Evolutionary conservation across 257 asterid genomes (phyloP), one percentile per base, ranked within the genome.

Genomic region (Sherardia arvensis): DNA sequence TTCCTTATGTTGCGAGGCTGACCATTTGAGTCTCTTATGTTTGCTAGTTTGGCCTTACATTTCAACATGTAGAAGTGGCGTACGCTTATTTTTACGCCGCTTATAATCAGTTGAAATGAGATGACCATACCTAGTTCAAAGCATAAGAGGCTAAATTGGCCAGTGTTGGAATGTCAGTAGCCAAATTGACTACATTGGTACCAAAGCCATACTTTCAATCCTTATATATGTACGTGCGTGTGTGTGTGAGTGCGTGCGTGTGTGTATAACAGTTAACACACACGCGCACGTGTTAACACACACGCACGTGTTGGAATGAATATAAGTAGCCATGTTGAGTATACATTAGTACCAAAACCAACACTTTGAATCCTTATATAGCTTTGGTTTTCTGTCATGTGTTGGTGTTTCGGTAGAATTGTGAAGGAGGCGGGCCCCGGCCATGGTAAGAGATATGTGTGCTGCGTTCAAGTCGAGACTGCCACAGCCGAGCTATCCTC

Each of bases 391-490:
- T 47, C 59, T 4, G 58, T 40, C 21, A 59, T 38, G 49, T 14
- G 68, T 25, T 74, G 29, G 64, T 22, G 33, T 53, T 59, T 53
- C 43, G 78, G 78, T 83, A 92, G 97, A 68, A 66, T 81, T 45
- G 77, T 72, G 53, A 77, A 71, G 26, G 84, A 79, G 71, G 69
- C 49, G 3, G 97, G 96, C 5, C 84, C 75, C 3, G 69, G 85
- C 27, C 95, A 87, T 33, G 70, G 71, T 76, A 87, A 74, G 85
- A 82, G 69, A 68, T 92, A 61, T 63, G 26, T 73, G 30, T 83
- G 95, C 79, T 89, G 90, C 0, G 96, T 84, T 18, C 80, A 81
- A 69, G 69, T 92, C 36, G 74, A 79, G 73, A 55, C 78, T 22
- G 33, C 60, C 18, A 76, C 71, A 22, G 67, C 66, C 0, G 25